These are phyloP conservation scores for Saccharomyces hybrid DNA, from an alignment of 1,139 yeast genomes.

Conservation along the genomic window DNA sequence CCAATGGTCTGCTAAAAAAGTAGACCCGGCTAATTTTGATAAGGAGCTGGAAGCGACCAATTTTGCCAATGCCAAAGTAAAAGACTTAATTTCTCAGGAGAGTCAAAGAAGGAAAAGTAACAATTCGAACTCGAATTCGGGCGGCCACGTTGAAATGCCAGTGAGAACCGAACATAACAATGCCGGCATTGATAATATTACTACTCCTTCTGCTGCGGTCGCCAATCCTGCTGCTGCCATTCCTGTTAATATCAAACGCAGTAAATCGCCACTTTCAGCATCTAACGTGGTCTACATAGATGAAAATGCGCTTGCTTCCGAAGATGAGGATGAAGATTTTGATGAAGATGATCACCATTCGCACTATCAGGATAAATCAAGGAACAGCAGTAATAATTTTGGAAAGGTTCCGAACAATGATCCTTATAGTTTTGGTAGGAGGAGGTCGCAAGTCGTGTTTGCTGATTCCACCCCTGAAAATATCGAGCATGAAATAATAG, in stretches of 20 bases:
- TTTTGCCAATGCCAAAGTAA: constrained; percentile 33
- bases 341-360: constrained; percentile 5
- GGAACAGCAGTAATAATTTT: constrained; percentile 5
- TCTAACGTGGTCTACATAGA: constrained; percentile 29
- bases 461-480: constrained; percentile 18
- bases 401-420: constrained; percentile 1
- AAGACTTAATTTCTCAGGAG: constrained; percentile 28
- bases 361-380: constrained; percentile 28
- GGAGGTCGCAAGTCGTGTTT: constrained; percentile 24
- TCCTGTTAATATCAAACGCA: not conserved
- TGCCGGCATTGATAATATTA: not conserved
- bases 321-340: constrained; percentile 27
- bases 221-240: constrained; percentile 3
- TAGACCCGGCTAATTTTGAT: constrained; percentile 44
- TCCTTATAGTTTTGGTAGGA: constrained; percentile 10
- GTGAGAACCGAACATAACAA: not conserved
- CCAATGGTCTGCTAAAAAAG: constrained; percentile 79
- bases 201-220: constrained; percentile 5
- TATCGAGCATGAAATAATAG: constrained; percentile 30
- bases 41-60: constrained; percentile 31
- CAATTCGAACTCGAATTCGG: constrained; percentile 32
- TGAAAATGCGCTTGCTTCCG: constrained; percentile 39
- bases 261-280: constrained; percentile 5
- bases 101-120: constrained; percentile 31
- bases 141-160: constrained; percentile 8